Evolutionary conservation across 2,329 filamentous ascomycete species (phyloP).

Genomic region (Lasiodiplodia citricola): DNA sequence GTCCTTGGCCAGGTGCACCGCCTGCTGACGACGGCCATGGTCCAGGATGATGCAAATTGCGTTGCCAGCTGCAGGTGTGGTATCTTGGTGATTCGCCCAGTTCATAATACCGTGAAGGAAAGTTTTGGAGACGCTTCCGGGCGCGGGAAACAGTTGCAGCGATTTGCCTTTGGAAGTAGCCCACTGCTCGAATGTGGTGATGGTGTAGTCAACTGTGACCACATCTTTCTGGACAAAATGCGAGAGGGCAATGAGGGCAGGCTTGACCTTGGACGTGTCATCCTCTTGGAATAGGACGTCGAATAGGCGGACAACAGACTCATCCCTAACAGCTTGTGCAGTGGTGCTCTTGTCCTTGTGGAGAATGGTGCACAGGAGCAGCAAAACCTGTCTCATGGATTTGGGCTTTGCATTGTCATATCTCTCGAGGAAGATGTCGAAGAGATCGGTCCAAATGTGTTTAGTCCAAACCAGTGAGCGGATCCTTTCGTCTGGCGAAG

Average conservation of each 20-base stretch:
- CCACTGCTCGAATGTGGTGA: slow-evolving; percentile 22
- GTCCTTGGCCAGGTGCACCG: not conserved
- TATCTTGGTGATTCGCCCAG: slow-evolving; percentile 49
- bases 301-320: slow-evolving; percentile 52
- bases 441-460: slow-evolving; percentile 44
- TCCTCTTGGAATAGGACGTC: slow-evolving; percentile 66
- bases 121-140: not conserved
- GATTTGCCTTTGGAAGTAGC: slow-evolving; percentile 2
- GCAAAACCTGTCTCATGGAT: slow-evolving; percentile 53
- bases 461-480: slow-evolving; percentile 41
- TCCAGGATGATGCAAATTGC: slow-evolving; percentile 43
- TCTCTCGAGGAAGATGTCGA: slow-evolving; percentile 50
- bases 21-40: slow-evolving; percentile 32
- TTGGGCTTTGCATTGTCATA: slow-evolving; percentile 53
- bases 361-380: slow-evolving; percentile 46
- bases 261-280: slow-evolving; percentile 69
- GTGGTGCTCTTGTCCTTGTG: slow-evolving; percentile 33
- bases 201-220: slow-evolving; percentile 48
- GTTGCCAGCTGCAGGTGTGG: slow-evolving; percentile 46
- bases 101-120: slow-evolving; percentile 36
- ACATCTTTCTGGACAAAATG: slow-evolving; percentile 68
- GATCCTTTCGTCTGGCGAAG: slow-evolving; percentile 36
- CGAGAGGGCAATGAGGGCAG: slow-evolving; percentile 70
- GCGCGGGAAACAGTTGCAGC: not conserved
- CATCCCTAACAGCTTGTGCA: slow-evolving; percentile 19